Base-by-base conservation (phyloP, 257 asterid species). In the Datura wrightii region DNA sequence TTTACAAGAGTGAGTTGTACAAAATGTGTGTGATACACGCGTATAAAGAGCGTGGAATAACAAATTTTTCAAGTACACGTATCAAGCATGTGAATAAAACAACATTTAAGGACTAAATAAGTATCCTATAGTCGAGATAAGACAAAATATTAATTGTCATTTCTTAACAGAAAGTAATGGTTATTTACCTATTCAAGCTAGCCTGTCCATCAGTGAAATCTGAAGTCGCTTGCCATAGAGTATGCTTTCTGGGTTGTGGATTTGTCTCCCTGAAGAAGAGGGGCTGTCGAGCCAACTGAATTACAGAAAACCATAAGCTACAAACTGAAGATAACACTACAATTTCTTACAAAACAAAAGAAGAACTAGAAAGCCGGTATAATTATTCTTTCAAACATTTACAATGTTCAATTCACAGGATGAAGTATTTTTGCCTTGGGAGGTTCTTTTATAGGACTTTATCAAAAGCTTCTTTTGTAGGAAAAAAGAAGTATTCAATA, bases 121-220 rank as follows among this genome's bases (percentile, higher is more conserved):
- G 50, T 67, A 39, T 37, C 31, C 52, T 67, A 67, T 10, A 37
- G 53, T 16, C 2, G 2, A 69, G 53, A 69, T 39, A 3, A 39
- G 48, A 8, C 34, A 39, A 36, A 66, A 41, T 41, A 69, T 16
- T 18, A 39, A 39, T 69, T 15, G 62, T 13, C 14, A 0, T 76
- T 31, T 50, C 46, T 34, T 50, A 50, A 50, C 60, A 65, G 39
- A 13, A 55, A 48, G 10, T 65, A 8, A 46, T 41, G 54, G 60
- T 70, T 44, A 80, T 58, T 90, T 89, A 93, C 99, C 89, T 89
- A 86, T 91, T 78, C 71, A 48, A 84, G 89, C 92, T 92, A 82
- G 99, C 99, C 88, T 94, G 95, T 58, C 95, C 99, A 80, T 89
- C 91, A 58, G 98, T 96, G 83, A 96, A 96, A 90, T 96, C 99